Conservation (phyloP, 371 early-diverging fungal genomes). For the Mucor circinelloides region DNA sequence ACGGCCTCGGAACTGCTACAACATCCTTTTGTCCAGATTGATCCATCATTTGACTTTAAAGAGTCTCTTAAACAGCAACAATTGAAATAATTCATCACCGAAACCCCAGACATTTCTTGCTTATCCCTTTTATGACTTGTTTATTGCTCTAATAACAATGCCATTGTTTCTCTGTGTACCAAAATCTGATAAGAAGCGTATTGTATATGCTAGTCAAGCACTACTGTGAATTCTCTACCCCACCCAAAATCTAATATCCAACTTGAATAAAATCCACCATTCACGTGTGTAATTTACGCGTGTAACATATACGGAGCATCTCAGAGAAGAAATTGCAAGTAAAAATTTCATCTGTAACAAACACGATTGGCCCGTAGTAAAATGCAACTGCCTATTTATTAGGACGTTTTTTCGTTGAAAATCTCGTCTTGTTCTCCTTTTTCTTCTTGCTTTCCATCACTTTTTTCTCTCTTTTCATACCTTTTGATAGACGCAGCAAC, state of each 20-base stretch:
- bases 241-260: not conserved
- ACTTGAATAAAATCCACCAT: not conserved
- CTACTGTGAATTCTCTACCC: not conserved
- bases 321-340: not conserved
- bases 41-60: conserved; percentile 50
- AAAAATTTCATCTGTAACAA: not conserved
- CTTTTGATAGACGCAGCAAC: not conserved
- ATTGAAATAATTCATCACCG: not conserved
- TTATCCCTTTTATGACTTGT: not conserved
- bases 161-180: not conserved
- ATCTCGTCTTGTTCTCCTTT: not conserved
- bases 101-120: not conserved
- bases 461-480: not conserved
- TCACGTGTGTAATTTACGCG: not conserved
- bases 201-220: not conserved
- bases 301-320: conserved; percentile 1
- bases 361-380: not conserved
- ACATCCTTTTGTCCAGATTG: conserved; percentile 49
- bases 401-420: not conserved
- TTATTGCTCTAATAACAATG: not conserved
- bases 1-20: conserved; percentile 62
- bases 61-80: conserved; percentile 20
- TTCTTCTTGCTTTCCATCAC: not conserved
- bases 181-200: not conserved
- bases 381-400: not conserved